Evolutionary conservation across 208 protist genomes (phyloP), one percentile per base, ranked within the genome.

Genomic region (Leishmania amazonensis): DNA sequence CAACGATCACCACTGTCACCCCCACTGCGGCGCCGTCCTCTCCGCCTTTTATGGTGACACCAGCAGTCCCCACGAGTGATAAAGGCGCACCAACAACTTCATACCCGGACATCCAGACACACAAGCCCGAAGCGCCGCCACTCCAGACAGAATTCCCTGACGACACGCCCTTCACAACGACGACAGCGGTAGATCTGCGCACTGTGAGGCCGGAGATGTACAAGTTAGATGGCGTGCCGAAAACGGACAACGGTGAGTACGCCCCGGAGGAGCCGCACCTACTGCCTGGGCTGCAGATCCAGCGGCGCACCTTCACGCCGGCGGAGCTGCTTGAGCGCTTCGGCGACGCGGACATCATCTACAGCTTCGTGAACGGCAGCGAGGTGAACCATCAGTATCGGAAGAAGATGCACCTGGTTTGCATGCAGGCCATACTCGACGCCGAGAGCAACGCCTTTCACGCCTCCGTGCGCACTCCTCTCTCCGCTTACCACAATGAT

Each of bases 351-450:
- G 96, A 98, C 78, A 85, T 99, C 49, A 88, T 99, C 17, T 99
- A 99, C 87, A 99, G 96, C 15, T 99, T 98, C 90, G 97, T 99
- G 24, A 99, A 99, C 86, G 98, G 98, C 28, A 93, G 74, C 24
- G 98, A 99, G 75, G 86, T 81, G 4, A 83, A 90, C 24, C 92
- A 96, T 42, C n/a, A 79, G 3, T 94, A 83, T 83, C 89, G 87
- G 21, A 84, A 85, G 38, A 42, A 3, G 40, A n/a, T 35, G 19
- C 65, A 11, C 15, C 31, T 38, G 17, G 65, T 0, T 8, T 71
- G 65, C 38, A 24, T 47, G 38, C n/a, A 40, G 4, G 65, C 8
- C 5, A 42, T 71, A 17, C 65, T 40, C 28, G 3, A 21, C n/a
- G 38, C 19, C 5, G 65, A 71, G 15, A 71, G 38, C 38, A 71